phyloP scores from a whole-genome alignment of 169 alveolate genomes.

The Plasmodium cynomolgi region DNA sequence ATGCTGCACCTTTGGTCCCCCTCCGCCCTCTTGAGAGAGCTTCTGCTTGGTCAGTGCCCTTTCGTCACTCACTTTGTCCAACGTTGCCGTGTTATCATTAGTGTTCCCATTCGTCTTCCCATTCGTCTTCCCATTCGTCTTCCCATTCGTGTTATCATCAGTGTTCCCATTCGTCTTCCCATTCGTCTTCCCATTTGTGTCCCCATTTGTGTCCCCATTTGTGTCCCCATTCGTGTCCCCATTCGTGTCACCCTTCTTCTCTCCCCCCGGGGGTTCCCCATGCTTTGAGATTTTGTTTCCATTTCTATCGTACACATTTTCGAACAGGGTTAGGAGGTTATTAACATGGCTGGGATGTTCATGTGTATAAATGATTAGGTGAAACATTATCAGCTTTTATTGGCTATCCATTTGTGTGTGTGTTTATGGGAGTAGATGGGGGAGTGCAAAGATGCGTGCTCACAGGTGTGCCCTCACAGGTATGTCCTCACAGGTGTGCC shows the following conservation, averaged over 20 bases:
- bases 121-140: too few species aligned
- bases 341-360: conserved; percentile 7
- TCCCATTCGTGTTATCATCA: too few species aligned
- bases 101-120: background rate
- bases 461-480: too few species aligned
- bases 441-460: background rate
- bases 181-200: too few species aligned
- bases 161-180: too few species aligned
- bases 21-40: background rate
- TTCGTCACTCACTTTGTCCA: conserved; percentile 15
- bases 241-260: background rate
- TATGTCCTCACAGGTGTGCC: too few species aligned
- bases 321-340: conserved; percentile 10
- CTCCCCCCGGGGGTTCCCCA: background rate
- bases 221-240: too few species aligned
- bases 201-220: too few species aligned
- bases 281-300: conserved; percentile 22
- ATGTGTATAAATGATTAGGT: conserved; percentile 50
- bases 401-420: background rate
- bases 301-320: conserved; percentile 51
- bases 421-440: background rate
- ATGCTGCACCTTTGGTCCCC: conserved; percentile 19
- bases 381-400: conserved; percentile 29
- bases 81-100: background rate
- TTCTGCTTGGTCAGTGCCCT: conserved; percentile 16